Evolutionary conservation across 768 basidiomycete species (phyloP).

Genomic region (Pulveroboletus frians): DNA sequence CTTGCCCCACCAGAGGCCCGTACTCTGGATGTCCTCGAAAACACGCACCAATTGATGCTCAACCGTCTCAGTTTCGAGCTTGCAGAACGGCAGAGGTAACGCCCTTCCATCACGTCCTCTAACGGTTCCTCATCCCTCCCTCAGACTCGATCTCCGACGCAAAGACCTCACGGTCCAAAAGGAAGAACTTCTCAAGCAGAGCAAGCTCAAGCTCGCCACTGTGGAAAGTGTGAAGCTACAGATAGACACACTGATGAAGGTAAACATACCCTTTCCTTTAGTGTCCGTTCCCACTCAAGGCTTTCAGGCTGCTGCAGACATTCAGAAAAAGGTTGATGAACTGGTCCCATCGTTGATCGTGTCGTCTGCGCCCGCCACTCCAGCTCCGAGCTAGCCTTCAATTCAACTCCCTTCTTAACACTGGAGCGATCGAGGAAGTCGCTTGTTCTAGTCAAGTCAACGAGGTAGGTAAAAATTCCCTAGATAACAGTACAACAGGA

Average conservation of each 20-base stretch:
- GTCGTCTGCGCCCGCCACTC: constrained; percentile 24
- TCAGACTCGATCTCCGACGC: constrained; percentile 66
- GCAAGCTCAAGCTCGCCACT: constrained; percentile 63
- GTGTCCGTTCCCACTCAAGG: constrained; percentile 9
- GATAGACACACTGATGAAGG: constrained; percentile 75
- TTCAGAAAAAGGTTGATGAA: constrained; percentile 72
- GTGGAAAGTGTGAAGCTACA: constrained; percentile 77
- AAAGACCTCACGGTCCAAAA: constrained; percentile 67
- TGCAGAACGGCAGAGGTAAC: constrained; percentile 79
- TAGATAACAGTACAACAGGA: constrained; percentile 32
- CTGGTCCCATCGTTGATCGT: constrained; percentile 46
- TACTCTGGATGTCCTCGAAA: constrained; percentile 52
- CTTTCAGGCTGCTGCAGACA: constrained; percentile 59
- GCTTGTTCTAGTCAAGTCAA: constrained; percentile 1
- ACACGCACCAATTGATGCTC: constrained; percentile 83
- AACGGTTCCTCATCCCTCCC: constrained; percentile 1
- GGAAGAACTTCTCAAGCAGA: constrained; percentile 76
- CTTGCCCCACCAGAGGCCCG: constrained; percentile 68
- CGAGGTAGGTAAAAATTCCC: constrained; percentile 13
- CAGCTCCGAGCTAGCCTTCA: constrained; percentile 18
- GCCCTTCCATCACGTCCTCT: not conserved
- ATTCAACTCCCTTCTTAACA: constrained; percentile 3
- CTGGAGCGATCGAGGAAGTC: constrained; percentile 5
- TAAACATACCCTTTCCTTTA: constrained; percentile 19
- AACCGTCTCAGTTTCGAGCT: constrained; percentile 85